phyloP scores from a whole-genome alignment of 106 monocot species.

The Apostasia ramifera region DNA sequence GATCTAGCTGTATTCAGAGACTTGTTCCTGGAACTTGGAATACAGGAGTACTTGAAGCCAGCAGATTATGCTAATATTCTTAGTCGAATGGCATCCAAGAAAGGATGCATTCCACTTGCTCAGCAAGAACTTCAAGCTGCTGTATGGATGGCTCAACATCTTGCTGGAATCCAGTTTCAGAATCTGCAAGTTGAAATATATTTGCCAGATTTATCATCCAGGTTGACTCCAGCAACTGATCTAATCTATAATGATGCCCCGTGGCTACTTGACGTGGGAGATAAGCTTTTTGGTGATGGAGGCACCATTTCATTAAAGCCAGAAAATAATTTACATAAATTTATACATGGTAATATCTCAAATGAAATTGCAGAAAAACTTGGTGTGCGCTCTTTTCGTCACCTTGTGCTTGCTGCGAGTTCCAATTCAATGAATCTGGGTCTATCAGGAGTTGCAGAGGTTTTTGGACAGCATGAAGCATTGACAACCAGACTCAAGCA shows the following conservation, averaged over 20 bases:
- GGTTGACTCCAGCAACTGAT: conserved; percentile 65
- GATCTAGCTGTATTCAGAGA: conserved; percentile 94
- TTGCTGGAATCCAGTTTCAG: conserved; percentile 69
- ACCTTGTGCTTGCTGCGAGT: conserved; percentile 88
- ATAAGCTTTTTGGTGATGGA: conserved; percentile 24
- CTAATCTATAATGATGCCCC: conserved; percentile 98
- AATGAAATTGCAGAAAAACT: conserved; percentile 92
- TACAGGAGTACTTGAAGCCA: conserved; percentile 62
- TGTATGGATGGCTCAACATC: conserved; percentile 57
- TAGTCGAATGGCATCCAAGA: conserved; percentile 68
- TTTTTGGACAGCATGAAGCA: conserved; percentile 97
- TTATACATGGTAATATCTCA: conserved; percentile 92
- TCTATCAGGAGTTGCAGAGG: conserved; percentile 98
- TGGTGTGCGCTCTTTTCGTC: conserved; percentile 91
- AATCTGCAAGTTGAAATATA: conserved; percentile 50
- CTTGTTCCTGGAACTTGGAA: conserved; percentile 80
- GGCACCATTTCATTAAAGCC: conserved; percentile 25
- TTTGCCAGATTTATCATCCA: conserved; percentile 70
- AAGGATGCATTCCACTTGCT: conserved; percentile 51
- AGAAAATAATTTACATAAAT: conserved; percentile 51
- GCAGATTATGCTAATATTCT: conserved; percentile 86
- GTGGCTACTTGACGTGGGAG: conserved; percentile 73
- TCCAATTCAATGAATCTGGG: conserved; percentile 95
- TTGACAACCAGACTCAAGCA: conserved; percentile 98
- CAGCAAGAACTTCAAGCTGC: conserved; percentile 61